Evolutionary conservation across 2,329 filamentous ascomycete species (phyloP).

Genomic region (Aspergillus brunneoviolaceus): DNA sequence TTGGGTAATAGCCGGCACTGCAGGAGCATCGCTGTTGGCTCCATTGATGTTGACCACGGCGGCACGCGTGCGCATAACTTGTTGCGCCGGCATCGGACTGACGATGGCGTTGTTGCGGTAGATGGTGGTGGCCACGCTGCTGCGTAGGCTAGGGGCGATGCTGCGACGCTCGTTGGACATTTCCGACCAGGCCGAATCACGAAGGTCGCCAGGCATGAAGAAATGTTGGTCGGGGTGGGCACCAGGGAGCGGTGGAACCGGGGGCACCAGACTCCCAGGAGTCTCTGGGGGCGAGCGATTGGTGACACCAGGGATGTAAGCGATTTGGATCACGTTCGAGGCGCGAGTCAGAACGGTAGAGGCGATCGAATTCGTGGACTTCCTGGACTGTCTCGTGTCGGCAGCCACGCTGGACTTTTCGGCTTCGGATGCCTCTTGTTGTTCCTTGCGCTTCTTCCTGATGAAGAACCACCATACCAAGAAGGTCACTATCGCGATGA

Average conservation of each 20-base stretch:
- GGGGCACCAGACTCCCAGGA: constrained; percentile 77
- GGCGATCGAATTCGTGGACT: constrained; percentile 89
- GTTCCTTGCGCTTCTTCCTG: constrained; percentile 67
- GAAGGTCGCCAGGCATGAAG: constrained; percentile 86
- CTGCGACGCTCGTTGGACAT: constrained; percentile 60
- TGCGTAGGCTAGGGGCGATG: constrained; percentile 49
- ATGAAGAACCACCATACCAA: constrained; percentile 86
- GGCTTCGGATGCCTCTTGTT: constrained; percentile 47
- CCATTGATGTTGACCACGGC: constrained; percentile 87
- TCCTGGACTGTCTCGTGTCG: constrained; percentile 60
- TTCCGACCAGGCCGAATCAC: constrained; percentile 86
- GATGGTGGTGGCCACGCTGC: constrained; percentile 85
- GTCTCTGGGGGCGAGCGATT: constrained; percentile 86
- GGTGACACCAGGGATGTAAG: constrained; percentile 95
- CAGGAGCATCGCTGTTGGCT: constrained; percentile 59
- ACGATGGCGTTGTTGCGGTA: constrained; percentile 90
- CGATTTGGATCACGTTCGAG: constrained; percentile 99
- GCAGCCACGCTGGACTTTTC: constrained; percentile 52
- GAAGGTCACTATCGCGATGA: constrained; percentile 72
- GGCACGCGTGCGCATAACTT: constrained; percentile 82
- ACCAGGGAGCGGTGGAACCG: constrained; percentile 85
- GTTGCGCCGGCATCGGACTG: constrained; percentile 75
- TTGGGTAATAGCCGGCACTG: constrained; percentile 68
- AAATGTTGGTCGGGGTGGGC: constrained; percentile 76
- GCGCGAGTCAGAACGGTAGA: constrained; percentile 93